Base-by-base conservation (phyloP, 2,329 filamentous ascomycete species). In the Apiospora aurea region DNA sequence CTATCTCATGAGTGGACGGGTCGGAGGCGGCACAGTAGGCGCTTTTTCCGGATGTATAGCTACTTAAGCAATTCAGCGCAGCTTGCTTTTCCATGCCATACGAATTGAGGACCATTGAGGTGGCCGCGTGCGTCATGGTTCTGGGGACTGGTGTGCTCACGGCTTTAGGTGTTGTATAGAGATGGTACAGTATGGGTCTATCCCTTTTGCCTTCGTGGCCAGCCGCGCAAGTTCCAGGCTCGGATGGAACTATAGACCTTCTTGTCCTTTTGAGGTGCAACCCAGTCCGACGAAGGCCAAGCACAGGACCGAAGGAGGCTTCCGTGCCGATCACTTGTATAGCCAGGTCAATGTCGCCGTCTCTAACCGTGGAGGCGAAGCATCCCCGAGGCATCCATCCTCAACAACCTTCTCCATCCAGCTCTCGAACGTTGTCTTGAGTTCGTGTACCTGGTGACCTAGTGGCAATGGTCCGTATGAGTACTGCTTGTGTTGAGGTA, bases 281-380 rank as follows among this genome's bases (percentile, higher is more conserved):
- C 3, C 13, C 6, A 26, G 6, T 53, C 49, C 26, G 49, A 13
- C 49, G 13, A 34, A 91, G 81, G 92, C 90, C 77, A 83, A 92
- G 85, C 85, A 38, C 87, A 80, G 90, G 91, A 78, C 88, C 88
- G 14, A 84, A 87, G 74, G 88, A 88, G 38, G 88, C 88, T 16
- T 29, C 47, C 68, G 6, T 43, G 68, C 3, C 7, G 6, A 29
- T 44, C 26, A 47, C 7, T 46, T 78, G 43, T 80, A 80, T 47
- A 79, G 75, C 79, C 79, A 80, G 13, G 78, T 80, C 57, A 80
- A 51, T 2, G 78, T 80, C 7, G 79, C 78, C 18, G 78, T 79
- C 75, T 80, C 78, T 11, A 80, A 44, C 10, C 73, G 74, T 1
- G 78, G 79, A 2, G 75, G 74, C 68, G 75, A 72, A 21, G 75